Base-by-base conservation (phyloP, 805 yeast species). In the Dipodascus geniculatus region DNA sequence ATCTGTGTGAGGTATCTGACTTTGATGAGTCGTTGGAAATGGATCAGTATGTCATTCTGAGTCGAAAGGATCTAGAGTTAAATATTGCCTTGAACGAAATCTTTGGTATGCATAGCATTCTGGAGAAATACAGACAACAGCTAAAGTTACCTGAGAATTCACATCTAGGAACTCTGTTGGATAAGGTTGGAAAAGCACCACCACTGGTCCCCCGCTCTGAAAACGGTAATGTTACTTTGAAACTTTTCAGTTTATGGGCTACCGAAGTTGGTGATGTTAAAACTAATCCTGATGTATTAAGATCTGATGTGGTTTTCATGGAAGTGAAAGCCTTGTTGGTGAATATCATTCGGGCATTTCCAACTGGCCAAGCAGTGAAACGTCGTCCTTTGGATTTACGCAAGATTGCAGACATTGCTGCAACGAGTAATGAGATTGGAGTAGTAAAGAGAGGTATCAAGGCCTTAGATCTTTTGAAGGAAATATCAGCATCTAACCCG, bases 1-100 rank as follows among this genome's bases (percentile, higher is more conserved):
- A 63, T 20, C 57, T 70, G 47, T 70, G 73, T 53, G 69, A 69
- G 24, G 74, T 70, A 17, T 69, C 72, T 1, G 74, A 70, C 54
- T 69, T 70, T 52, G 64, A 66, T 57, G 73, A 70, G 53, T 60
- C 68, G 3, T 62, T 69, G 19, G 72, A 69, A 51, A 61, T 69
- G 58, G 73, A 69, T 55, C 71, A 68, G 57, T 70, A 68, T 54
- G 65, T 67, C 22, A 70, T 72, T 0, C 56, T 69, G 48, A 63
- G 70, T 24, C 60, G 65, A 54, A 61, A 61, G 42, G 70, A 68
- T 33, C 59, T 68, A 3, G 38, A 47, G 17, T 57, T 70, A 35
- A 65, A 64, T 28, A 67, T 70, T 49, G 61, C 70, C 3, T 57
- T 65, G 38, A 65, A 67, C 49, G 74, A 70, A 53, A 59, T 67